These are phyloP conservation scores for Naumovozyma dairenensis DNA, from an alignment of 805 yeast species.

Conservation along the genomic window DNA sequence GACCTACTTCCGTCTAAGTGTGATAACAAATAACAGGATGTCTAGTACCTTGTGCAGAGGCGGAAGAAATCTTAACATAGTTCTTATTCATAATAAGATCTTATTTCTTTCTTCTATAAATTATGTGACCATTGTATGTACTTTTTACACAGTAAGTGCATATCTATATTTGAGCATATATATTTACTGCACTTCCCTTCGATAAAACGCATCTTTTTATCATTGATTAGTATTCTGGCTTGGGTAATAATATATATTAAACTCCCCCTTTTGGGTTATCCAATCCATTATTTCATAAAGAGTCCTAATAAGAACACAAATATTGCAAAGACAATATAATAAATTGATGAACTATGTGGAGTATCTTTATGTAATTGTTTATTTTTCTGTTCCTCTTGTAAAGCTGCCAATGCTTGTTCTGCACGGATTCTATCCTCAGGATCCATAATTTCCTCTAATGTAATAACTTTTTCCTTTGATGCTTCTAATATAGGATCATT, in stretches of 20 bases:
- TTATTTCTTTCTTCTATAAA: too few species aligned
- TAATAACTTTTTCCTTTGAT: constrained; percentile 26
- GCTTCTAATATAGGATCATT: constrained; percentile 22
- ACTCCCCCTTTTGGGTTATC: too few species aligned
- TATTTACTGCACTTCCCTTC: too few species aligned
- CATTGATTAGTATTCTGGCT: background rate
- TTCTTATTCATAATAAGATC: too few species aligned
- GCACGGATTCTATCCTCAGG: constrained; percentile 65
- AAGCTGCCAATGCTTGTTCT: constrained; percentile 16
- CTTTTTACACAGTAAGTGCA: too few species aligned
- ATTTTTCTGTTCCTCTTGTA: constrained; percentile 2
- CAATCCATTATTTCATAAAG: constrained; percentile 21
- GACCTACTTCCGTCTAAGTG: too few species aligned
- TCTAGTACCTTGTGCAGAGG: too few species aligned
- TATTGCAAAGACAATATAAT: constrained; percentile 29
- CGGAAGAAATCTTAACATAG: too few species aligned
- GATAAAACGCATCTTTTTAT: background rate
- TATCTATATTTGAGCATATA: too few species aligned
- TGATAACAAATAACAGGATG: too few species aligned
- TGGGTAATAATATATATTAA: too few species aligned
- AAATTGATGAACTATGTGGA: constrained; percentile 7
- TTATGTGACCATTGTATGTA: too few species aligned
- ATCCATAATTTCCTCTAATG: constrained; percentile 38
- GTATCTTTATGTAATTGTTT: constrained; percentile 1
- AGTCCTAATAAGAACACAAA: constrained; percentile 25